Conservation (phyloP, 2,329 filamentous ascomycete genomes). For the Hypomyces rosellus region DNA sequence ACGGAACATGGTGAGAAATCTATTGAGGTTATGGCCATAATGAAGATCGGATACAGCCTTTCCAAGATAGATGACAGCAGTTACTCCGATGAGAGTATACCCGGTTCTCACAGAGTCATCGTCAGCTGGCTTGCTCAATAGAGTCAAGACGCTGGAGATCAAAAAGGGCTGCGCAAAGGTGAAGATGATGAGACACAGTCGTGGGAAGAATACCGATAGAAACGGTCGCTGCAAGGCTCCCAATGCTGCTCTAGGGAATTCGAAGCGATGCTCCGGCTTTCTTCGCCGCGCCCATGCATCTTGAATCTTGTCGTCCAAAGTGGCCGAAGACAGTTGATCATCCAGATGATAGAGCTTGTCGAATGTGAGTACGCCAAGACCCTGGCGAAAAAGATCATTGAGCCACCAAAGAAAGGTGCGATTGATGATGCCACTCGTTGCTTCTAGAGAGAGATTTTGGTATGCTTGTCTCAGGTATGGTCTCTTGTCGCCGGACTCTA, state of each 20-base stretch:
- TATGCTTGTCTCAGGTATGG: conserved; percentile 14
- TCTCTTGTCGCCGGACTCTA: conserved; percentile 25
- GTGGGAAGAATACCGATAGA: conserved; percentile 17
- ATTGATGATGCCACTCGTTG: conserved; percentile 27
- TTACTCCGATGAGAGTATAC: conserved; percentile 14
- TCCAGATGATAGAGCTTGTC: conserved; percentile 13
- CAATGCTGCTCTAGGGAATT: conserved; percentile 6
- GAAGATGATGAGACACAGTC: conserved; percentile 21
- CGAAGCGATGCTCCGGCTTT: conserved; percentile 8
- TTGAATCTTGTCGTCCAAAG: conserved; percentile 4
- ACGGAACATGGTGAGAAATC: conserved; percentile 18
- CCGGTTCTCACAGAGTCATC: conserved; percentile 1
- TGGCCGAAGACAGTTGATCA: conserved; percentile 8
- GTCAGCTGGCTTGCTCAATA: conserved; percentile 3
- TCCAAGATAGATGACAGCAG: conserved; percentile 16
- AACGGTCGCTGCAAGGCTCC: conserved; percentile 8
- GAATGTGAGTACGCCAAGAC: conserved; percentile 14
- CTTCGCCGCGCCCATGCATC: conserved; percentile 10
- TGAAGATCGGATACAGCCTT: conserved; percentile 12
- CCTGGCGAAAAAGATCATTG: conserved; percentile 22
- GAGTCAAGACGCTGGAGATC: conserved; percentile 12
- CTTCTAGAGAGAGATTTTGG: conserved; percentile 21
- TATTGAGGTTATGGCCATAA: conserved; percentile 16
- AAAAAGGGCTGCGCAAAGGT: conserved; percentile 27
- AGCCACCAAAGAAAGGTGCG: conserved; percentile 30